Base-by-base conservation (phyloP, 2,329 filamentous ascomycete genomes). In the Apiospora kogelbergensis region DNA sequence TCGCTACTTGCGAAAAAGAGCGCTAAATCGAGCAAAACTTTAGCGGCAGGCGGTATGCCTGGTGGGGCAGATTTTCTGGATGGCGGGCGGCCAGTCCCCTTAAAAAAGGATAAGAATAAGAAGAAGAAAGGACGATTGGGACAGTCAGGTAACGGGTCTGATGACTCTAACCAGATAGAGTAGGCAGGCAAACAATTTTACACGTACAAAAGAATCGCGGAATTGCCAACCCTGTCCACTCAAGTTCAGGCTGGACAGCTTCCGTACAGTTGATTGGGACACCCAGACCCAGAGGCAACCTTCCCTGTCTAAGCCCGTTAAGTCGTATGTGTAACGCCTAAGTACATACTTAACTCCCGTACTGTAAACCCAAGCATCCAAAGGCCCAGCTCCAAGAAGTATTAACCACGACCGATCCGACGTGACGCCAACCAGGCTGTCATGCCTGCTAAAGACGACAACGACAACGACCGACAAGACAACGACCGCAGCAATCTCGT, bases 401-500 rank as follows among this genome's bases (percentile, higher is more conserved):
- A 60, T 37, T 60, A 60, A 37, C 53, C 53, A 60, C 53, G 53
- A 60, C 53, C 53, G 30, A 60, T 60, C 53, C 53, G 53, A 60
- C 53, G 53, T 60, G 53, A 60, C 53, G 53, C 53, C 53, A 60
- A 17, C 53, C 53, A 60, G 53, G 53, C 53, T 60, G 53, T 37
- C 53, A 60, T 60, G 53, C 53, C 53, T 60, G 26, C 53, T 37
- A n/a, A 33, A 37, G 53, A 60, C 53, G 53, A 60, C 53, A 57
- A 57, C 48, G 48, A 57, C 24, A 60, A 37, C 53, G 53, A 60
- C 30, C 42, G 42, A 45, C 42, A 45, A 45, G 17, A n/a, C 42
- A 3, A 17, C 42, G 15, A 17, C 13, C n/a, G 6, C 20, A 26
- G 20, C 53, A 37, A n/a, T n/a, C 53, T n/a, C 53, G 26, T 37